A percentile compares a stretch with the other conserved stretches of the same genome.
These are phyloP conservation scores for Macadamia tetraphylla DNA, from an alignment of 164 flowering plant genomes.

Conservation along the genomic window DNA sequence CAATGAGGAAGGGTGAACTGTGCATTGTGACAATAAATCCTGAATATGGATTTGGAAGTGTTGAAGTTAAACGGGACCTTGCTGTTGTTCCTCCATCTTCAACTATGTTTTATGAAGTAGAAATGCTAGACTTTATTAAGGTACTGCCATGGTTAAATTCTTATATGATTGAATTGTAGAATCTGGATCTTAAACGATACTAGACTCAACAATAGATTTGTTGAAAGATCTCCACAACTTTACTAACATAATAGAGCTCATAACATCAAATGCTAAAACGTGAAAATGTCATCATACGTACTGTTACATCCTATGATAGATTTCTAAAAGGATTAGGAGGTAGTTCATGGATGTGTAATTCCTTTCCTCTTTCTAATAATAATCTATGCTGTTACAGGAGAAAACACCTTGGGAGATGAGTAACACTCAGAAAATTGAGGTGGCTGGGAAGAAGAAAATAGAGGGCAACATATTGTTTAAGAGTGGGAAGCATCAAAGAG, in stretches of 20 bases:
- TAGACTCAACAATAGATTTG: too few relatives aligned
- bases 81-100: constrained; percentile 50
- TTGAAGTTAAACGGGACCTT: constrained; percentile 41
- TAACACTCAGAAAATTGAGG: constrained; percentile 48
- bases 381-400: constrained; percentile 26
- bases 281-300: too few relatives aligned
- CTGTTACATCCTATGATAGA: not conserved
- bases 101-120: constrained; percentile 49
- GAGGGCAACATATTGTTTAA: constrained; percentile 65
- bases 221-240: too few relatives aligned
- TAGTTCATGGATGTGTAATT: not conserved
- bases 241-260: too few relatives aligned
- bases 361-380: not conserved
- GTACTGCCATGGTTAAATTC: constrained; percentile 19
- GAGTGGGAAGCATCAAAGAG: constrained; percentile 51
- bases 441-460: constrained; percentile 61
- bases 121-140: constrained; percentile 56
- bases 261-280: too few relatives aligned
- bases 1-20: constrained; percentile 65
- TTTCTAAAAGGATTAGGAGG: not conserved
- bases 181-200: not conserved
- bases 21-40: constrained; percentile 41
- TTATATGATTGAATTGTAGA: not conserved
- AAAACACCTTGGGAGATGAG: constrained; percentile 64
- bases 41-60: constrained; percentile 54